phyloP scores from a whole-genome alignment of 495 filamentous ascomycete genomes.

The Apodospora peruviana region DNA sequence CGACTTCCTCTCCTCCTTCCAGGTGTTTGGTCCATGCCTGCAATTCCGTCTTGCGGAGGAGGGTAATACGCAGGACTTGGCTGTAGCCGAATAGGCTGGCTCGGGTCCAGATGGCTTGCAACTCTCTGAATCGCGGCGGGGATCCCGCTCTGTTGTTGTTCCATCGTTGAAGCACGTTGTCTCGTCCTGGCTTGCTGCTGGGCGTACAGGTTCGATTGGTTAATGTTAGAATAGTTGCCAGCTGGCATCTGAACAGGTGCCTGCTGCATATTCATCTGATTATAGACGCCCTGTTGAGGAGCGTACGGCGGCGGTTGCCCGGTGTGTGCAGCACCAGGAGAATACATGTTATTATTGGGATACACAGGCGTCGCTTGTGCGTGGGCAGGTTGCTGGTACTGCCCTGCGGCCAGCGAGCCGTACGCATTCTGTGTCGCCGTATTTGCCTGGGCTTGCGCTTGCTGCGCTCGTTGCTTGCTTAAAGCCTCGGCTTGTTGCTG shows the following conservation, averaged over 20 bases:
- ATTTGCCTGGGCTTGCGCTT: constrained; percentile 58
- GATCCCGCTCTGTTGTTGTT: constrained; percentile 85
- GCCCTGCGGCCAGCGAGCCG: constrained; percentile 26
- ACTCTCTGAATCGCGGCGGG: constrained; percentile 90
- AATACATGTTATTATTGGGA: constrained; percentile 62
- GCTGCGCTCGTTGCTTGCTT: constrained; percentile 78
- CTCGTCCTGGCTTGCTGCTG: constrained; percentile 66
- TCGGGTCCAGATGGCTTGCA: constrained; percentile 95
- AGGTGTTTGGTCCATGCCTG: constrained; percentile 41
- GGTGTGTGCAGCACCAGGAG: constrained; percentile 56
- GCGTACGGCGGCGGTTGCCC: constrained; percentile 84
- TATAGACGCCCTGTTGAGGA: constrained; percentile 60
- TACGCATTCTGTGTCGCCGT: constrained; percentile 48
- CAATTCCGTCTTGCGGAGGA: constrained; percentile 81
- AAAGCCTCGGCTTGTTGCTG: constrained; percentile 90
- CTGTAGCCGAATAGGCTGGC: constrained; percentile 86
- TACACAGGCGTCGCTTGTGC: constrained; percentile 61
- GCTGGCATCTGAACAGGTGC: constrained; percentile 61
- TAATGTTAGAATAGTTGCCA: constrained; percentile 53
- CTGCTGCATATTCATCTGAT: constrained; percentile 70
- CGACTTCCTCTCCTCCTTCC: constrained; percentile 76
- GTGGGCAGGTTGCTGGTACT: constrained; percentile 36
- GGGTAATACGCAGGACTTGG: constrained; percentile 98
- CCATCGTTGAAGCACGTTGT: constrained; percentile 92
- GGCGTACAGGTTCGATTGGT: constrained; percentile 68